phyloP scores from a whole-genome alignment of 768 basidiomycete genomes.

The Aureoboletus auriporus region DNA sequence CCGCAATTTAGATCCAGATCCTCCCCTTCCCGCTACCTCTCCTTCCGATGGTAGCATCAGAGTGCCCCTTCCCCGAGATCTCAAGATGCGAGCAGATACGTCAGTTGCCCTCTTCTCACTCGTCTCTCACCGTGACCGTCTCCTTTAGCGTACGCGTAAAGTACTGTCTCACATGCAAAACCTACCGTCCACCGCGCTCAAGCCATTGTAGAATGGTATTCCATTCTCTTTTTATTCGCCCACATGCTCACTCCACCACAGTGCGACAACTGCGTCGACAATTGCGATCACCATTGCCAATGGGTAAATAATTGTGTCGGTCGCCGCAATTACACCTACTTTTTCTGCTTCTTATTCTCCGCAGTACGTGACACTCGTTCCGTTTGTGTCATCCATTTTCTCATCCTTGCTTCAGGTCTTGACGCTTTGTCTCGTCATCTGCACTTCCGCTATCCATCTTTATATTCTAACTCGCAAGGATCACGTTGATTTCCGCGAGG shows the following conservation, averaged over 20 bases:
- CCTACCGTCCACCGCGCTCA: constrained; percentile 88
- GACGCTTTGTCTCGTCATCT: constrained; percentile 70
- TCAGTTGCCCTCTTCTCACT: constrained; percentile 37
- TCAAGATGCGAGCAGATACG: constrained; percentile 75
- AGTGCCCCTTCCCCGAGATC: constrained; percentile 73
- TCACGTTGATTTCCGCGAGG: constrained; percentile 43
- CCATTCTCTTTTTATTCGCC: neutral
- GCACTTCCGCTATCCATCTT: constrained; percentile 81
- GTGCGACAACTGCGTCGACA: constrained; percentile 98
- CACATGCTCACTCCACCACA: constrained; percentile 26
- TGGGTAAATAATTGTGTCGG: constrained; percentile 97
- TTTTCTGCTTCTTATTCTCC: constrained; percentile 78
- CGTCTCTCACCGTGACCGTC: neutral
- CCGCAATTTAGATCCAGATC: constrained; percentile 79
- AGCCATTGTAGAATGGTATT: constrained; percentile 93
- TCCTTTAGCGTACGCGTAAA: constrained; percentile 75
- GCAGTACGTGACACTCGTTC: constrained; percentile 47
- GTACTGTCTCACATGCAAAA: constrained; percentile 90
- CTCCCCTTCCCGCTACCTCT: constrained; percentile 63
- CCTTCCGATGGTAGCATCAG: constrained; percentile 60
- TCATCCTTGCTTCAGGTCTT: constrained; percentile 47
- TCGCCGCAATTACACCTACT: constrained; percentile 91
- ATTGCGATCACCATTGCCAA: constrained; percentile 88
- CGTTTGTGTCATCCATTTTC: neutral
- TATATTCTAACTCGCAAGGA: constrained; percentile 58